Evolutionary conservation across 345 rosid species (phyloP).

Genomic region (Murraya koenigii): DNA sequence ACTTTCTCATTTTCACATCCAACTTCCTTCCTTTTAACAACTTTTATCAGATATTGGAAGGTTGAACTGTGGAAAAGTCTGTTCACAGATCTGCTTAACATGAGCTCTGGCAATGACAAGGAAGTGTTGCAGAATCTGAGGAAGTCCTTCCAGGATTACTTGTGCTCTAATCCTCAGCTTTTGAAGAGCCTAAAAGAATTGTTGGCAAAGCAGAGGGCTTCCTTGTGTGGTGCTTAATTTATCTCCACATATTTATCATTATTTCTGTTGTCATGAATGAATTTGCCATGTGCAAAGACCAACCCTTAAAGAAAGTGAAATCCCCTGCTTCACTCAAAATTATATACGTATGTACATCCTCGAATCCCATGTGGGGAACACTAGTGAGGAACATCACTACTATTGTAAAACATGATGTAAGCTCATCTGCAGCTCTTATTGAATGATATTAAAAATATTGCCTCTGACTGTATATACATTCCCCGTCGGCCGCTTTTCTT

Average conservation of each 20-base stretch:
- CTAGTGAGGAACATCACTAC: not conserved
- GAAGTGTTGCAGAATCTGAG: slow-evolving; percentile 56
- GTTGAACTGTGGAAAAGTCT: slow-evolving; percentile 70
- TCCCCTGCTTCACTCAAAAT: not conserved
- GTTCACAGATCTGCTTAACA: slow-evolving; percentile 67
- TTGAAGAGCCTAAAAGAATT: slow-evolving; percentile 66
- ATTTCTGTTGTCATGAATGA: not conserved
- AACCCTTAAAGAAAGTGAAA: not conserved
- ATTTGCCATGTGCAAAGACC: not conserved
- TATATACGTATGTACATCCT: not conserved
- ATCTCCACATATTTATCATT: not conserved
- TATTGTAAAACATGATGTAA: not conserved
- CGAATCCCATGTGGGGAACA: not conserved
- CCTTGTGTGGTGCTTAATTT: slow-evolving; percentile 58
- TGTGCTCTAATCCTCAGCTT: slow-evolving; percentile 53
- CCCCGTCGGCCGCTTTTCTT: too few relatives aligned
- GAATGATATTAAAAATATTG: too few relatives aligned
- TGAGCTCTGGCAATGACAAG: slow-evolving; percentile 31
- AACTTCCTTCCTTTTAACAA: not conserved
- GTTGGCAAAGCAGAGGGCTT: slow-evolving; percentile 64
- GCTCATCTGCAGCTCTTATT: not conserved
- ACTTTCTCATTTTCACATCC: not conserved
- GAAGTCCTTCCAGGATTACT: slow-evolving; percentile 57
- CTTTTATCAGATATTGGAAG: slow-evolving; percentile 72
- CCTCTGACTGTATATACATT: too few relatives aligned